These are phyloP conservation scores for Diplocarpon rosae DNA, from an alignment of 2,329 filamentous ascomycete genomes.

Conservation along the genomic window DNA sequence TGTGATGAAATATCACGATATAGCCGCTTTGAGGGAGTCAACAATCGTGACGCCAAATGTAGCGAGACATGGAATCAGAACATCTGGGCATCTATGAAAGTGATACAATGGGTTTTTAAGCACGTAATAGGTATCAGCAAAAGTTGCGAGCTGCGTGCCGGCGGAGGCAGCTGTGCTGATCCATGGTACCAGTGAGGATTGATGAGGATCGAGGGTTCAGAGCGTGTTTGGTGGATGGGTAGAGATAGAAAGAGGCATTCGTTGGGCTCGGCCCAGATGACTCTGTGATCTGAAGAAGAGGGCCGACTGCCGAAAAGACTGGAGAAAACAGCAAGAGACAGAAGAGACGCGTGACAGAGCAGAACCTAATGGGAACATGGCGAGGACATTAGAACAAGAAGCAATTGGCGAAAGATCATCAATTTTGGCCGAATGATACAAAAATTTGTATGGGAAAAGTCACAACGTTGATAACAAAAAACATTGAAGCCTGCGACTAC, in stretches of 20 bases:
- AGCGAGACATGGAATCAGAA: no score
- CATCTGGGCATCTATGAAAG: no score
- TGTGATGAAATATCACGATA: slow-evolving; percentile 51
- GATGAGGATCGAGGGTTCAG: slow-evolving; percentile 16
- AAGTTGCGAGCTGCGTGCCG: slow-evolving; percentile 35
- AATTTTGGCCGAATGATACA: no score
- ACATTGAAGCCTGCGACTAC: no score
- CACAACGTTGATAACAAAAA: no score
- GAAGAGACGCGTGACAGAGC: neutral
- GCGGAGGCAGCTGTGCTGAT: slow-evolving; percentile 27
- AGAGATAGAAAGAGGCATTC: slow-evolving; percentile 25
- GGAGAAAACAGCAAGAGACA: slow-evolving; percentile 2
- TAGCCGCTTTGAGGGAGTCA: slow-evolving; percentile 31
- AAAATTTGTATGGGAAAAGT: no score
- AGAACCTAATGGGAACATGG: neutral
- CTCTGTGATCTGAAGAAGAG: slow-evolving; percentile 26
- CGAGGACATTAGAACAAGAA: neutral
- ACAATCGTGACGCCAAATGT: no score
- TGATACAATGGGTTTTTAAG: no score
- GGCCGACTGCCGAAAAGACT: slow-evolving; percentile 8
- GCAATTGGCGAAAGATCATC: neutral
- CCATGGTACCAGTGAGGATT: slow-evolving; percentile 27
- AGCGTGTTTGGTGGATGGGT: slow-evolving; percentile 12
- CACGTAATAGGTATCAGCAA: slow-evolving; percentile 35
- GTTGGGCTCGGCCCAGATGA: slow-evolving; percentile 34